Evolutionary conservation across 176 grass and related monocot genomes (phyloP), one percentile per base, ranked within the genome.

Genomic region (Carex littledalei): DNA sequence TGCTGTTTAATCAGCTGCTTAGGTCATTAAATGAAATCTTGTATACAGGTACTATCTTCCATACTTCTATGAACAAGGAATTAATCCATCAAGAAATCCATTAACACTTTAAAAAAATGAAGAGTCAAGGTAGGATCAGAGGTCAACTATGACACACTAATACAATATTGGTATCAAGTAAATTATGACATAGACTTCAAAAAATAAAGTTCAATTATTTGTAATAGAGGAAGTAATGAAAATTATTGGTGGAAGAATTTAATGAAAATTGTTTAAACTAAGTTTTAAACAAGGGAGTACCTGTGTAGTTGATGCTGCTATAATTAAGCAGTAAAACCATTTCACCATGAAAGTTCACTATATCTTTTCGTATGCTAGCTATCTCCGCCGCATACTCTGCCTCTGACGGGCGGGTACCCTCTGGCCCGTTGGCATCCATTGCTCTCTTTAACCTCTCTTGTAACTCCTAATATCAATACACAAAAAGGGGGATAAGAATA

Each of bases 271-370:
- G 1, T 47, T 83, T 47, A 53, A 31, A 8, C 37, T 56, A 63
- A 22, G 22, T 66, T 67, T 65, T 16, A 22, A 20, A 1, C 18
- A 20, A 6, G 41, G 1, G 45, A 5, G 22, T 39, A 90, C 93
- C 93, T 53, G 88, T 92, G 73, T 92, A 95, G 60, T 95, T 95
- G 84, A 95, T 78, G 93, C 82, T 89, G 89, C 93, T 95, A 85
- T 95, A 95, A 84, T 95, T 95, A 69, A 90, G 86, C 5, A 95
- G 90, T 35, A 95, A 87, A 54, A 95, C 93, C 93, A 95, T 95
- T 89, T 95, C 93, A 60, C 93, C 93, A 70, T 95, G 93, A 52
- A 91, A 90, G 86, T 94, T 86, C 37, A 94, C 93, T 7, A 94
- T 89, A 77, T 94, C 93, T 53, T 88, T 86, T 68, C 76, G 43